Conservation (phyloP, 495 filamentous ascomycete species). For the Cercophora scortea region DNA sequence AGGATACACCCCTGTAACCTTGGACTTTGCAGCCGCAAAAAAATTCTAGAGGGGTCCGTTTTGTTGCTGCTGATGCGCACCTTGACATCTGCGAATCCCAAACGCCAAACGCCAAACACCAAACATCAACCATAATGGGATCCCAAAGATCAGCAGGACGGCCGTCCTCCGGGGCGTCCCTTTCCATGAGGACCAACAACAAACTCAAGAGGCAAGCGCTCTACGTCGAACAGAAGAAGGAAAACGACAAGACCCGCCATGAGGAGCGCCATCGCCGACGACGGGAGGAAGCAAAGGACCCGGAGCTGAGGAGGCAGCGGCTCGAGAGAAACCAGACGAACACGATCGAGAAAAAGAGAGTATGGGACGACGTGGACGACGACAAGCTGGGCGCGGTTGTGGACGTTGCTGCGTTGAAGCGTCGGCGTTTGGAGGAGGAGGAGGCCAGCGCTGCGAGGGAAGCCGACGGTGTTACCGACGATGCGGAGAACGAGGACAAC, state of each 20-base stretch:
- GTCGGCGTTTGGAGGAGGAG: slow-evolving; percentile 58
- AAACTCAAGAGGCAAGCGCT: slow-evolving; percentile 67
- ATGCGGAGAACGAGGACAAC: slow-evolving; percentile 46
- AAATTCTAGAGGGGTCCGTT: background rate
- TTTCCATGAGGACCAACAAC: slow-evolving; percentile 42
- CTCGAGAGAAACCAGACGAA: slow-evolving; percentile 69
- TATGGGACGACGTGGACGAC: slow-evolving; percentile 87
- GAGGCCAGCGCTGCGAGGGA: slow-evolving; percentile 40
- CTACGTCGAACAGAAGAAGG: slow-evolving; percentile 71
- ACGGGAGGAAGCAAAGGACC: slow-evolving; percentile 78
- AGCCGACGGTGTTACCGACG: slow-evolving; percentile 37
- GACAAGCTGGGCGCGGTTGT: slow-evolving; percentile 69
- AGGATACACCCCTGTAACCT: no score
- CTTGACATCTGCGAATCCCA: background rate
- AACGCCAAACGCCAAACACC: background rate
- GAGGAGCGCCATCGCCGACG: slow-evolving; percentile 69
- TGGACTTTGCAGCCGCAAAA: background rate
- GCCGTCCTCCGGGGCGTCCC: slow-evolving; percentile 12
- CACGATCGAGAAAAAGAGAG: slow-evolving; percentile 81
- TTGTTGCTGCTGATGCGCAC: background rate
- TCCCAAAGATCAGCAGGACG: slow-evolving; percentile 3
- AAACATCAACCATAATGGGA: slow-evolving; percentile 7
- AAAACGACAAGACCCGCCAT: slow-evolving; percentile 60
- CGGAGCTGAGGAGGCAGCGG: slow-evolving; percentile 62
- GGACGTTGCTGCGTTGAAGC: slow-evolving; percentile 69